phyloP scores from a whole-genome alignment of 768 basidiomycete species.

The Calocera cornea region DNA sequence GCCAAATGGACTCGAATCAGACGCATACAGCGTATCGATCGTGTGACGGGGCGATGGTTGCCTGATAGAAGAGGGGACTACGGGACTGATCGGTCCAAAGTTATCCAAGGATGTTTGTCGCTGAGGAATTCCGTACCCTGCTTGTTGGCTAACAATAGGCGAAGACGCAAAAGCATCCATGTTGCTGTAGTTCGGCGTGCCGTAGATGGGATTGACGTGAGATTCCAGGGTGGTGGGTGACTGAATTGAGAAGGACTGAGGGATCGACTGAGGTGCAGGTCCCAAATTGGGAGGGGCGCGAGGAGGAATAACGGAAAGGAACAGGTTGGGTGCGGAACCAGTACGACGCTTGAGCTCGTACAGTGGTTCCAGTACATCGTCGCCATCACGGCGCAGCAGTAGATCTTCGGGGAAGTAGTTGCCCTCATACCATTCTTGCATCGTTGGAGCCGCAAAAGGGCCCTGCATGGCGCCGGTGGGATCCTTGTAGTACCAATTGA shows the following conservation, averaged over 20 bases:
- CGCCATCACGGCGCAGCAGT: conserved; percentile 51
- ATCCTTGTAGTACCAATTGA: conserved; percentile 89
- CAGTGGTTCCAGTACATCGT: neutral
- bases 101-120: neutral
- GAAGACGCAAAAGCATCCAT: neutral
- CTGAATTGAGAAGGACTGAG: neutral
- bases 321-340: neutral
- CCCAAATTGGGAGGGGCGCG: neutral
- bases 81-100: neutral
- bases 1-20: neutral
- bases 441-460: conserved; percentile 73
- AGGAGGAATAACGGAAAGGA: neutral
- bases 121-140: neutral
- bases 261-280: neutral
- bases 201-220: neutral
- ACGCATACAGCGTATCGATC: neutral
- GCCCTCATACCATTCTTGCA: conserved; percentile 91
- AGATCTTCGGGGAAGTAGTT: conserved; percentile 77
- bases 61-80: neutral
- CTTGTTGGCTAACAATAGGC: neutral
- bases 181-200: neutral
- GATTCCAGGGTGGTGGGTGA: neutral
- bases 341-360: neutral
- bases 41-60: neutral
- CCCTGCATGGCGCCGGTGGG: conserved; percentile 88